Base-by-base conservation (phyloP, 2,329 filamentous ascomycete genomes). In the Monilinia vaccinii-corymbosi region DNA sequence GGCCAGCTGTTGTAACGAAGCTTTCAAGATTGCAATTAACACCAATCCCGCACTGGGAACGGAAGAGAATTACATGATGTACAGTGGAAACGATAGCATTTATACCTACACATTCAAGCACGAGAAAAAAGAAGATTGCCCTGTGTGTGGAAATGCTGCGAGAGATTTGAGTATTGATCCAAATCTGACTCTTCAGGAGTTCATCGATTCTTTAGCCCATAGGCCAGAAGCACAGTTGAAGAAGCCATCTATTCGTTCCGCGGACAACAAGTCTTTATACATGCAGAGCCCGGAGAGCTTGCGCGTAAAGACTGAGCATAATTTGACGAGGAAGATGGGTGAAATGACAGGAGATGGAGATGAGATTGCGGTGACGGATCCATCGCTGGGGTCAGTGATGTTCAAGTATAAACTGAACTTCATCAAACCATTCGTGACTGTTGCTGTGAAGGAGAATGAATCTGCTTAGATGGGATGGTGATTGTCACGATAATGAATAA, bases 91-190 rank as follows among this genome's bases (percentile, higher is more conserved):
- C 70, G 93, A 96, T 70, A 83, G 88, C 66, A 88, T 99, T 66
- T 99, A 99, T 77, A 99, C 94, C 0, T 97, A 96, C 74, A 99
- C 94, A 0, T 99, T 97, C 73, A 87, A 91, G 70, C 91, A 96
- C 70, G 88, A 97, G 75, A 90, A 89, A 77, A 97, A 97, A 74
- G 82, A 87, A 18, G 94, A 97, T 74, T 99, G 94, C 66, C 91
- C 94, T 2, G 94, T 97, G 8, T 99, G 94, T 71, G 92, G 93
- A 21, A 88, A 90, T 57, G 76, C 90, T 61, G 85, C 94, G 4
- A 87, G 90, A 56, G 86, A 87, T 31, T 78, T 97, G 16, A 76
- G 81, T 2, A 82, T 95, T 28, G 82, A 91, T 68, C 81, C 87
- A 0, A 80, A 83, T 46, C 79, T 78, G 70, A 96, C 90, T 0